A percentile compares a stretch with the other conserved stretches of the same genome.
Conservation (phyloP, 2,329 filamentous ascomycete species). For the Trichoderma sp. region DNA sequence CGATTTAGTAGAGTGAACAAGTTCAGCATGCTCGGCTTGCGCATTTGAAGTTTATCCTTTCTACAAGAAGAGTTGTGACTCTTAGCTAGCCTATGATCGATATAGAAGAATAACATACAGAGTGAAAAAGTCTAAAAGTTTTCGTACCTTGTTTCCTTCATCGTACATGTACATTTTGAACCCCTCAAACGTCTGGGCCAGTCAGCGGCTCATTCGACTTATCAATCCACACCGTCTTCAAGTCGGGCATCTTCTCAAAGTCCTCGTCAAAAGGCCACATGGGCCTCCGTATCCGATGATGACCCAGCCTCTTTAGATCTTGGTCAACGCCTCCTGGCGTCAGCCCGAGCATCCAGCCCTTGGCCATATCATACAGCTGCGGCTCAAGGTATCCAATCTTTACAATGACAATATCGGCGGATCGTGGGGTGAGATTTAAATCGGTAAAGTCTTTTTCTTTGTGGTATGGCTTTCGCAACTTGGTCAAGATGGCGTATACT, state of each 20-base stretch:
- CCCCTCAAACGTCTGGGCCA: conserved; percentile 20
- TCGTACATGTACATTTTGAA: neutral
- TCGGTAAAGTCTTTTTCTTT: conserved; percentile 51
- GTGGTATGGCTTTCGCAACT: conserved; percentile 54
- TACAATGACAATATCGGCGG: conserved; percentile 51
- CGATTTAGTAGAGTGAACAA: neutral
- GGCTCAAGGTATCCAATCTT: conserved; percentile 58
- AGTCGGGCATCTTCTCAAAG: conserved; percentile 23
- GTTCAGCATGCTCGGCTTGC: neutral
- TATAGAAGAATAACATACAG: neutral
- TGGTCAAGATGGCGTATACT: conserved; percentile 51
- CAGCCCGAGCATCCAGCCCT: conserved; percentile 53
- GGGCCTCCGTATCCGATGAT: conserved; percentile 47
- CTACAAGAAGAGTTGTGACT: neutral
- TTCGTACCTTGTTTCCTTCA: neutral
- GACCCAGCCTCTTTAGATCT: conserved; percentile 47
- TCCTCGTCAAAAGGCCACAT: conserved; percentile 38
- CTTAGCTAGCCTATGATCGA: neutral
- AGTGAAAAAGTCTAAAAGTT: neutral
- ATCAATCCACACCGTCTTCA: conserved; percentile 26
- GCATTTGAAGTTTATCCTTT: neutral
- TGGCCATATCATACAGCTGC: conserved; percentile 52
- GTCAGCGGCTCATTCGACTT: conserved; percentile 24
- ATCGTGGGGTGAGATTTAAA: conserved; percentile 44
- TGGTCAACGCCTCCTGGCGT: conserved; percentile 56